A percentile compares a stretch with the other conserved stretches of the same genome.
phyloP scores from a whole-genome alignment of 2,329 filamentous ascomycete species.

The Nemania abortiva region DNA sequence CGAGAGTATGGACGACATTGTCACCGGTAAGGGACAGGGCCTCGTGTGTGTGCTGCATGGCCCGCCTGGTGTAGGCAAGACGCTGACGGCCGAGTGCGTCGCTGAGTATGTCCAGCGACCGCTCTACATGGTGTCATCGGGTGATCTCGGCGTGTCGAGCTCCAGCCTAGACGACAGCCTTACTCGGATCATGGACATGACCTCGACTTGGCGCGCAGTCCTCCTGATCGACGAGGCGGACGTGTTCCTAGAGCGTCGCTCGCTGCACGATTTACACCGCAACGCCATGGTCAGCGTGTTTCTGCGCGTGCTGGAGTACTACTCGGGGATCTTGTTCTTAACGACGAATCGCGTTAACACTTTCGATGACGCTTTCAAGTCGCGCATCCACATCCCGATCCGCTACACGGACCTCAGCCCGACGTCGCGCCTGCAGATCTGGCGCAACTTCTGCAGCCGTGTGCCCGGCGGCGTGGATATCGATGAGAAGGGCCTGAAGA shows the following conservation, averaged over 20 bases:
- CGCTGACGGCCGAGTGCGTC: constrained; percentile 55
- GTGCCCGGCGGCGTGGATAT: constrained; percentile 44
- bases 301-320: constrained; percentile 44
- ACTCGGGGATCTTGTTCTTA: constrained; percentile 43
- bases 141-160: constrained; percentile 49
- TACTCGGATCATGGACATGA: constrained; percentile 54
- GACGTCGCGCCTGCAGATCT: constrained; percentile 43
- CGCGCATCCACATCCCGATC: constrained; percentile 45
- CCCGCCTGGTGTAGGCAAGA: constrained; percentile 60
- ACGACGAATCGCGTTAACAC: constrained; percentile 43
- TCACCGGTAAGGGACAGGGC: constrained; percentile 50
- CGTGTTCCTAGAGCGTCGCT: constrained; percentile 54
- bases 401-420: constrained; percentile 41
- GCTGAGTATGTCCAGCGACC: constrained; percentile 54
- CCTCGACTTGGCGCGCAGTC: constrained; percentile 56
- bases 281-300: constrained; percentile 46
- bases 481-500: constrained; percentile 38
- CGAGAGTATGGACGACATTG: constrained; percentile 40
- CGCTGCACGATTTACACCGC: constrained; percentile 36
- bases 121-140: constrained; percentile 52
- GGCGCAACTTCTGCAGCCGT: constrained; percentile 47
- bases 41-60: constrained; percentile 61
- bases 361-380: constrained; percentile 44
- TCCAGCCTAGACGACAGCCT: constrained; percentile 43
- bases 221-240: constrained; percentile 54